Evolutionary conservation across 78 protist genomes (phyloP), one percentile per base, ranked within the genome.

Genomic region (Dictyostelium brefeldianum): DNA sequence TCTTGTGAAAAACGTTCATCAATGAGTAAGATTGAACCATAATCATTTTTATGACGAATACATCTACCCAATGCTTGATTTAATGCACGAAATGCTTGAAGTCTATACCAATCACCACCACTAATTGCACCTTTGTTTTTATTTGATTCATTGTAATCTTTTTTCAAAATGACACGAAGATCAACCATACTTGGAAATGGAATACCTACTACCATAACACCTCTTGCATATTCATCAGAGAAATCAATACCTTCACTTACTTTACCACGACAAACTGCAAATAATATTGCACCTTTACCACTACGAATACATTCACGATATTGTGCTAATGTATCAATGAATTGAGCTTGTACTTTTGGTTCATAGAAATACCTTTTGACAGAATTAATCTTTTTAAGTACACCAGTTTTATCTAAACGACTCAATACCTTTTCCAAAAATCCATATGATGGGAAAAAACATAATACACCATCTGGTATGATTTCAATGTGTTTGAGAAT

Each of bases 51-150:
- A 54, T 99, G 99, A 11, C 99, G 96, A 7, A 99, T 98, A 48
- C 98, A 98, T 29, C 99, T 81, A 22, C 99, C 99, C 41, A 98
- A 65, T 41, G 99, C 99, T 65, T 99, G 99, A 91, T 99, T 99
- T 54, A 98, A 94, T 18, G 99, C 99, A 4, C 99, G 94, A 67
- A 78, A 65, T 29, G 99, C 99, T 81, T 91, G 95, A 43, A 83
- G 14, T 5, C 46, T 64, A 51, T 87, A 87, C 93, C 93, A 87
- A 18, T 54, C 51, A 15, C 43, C 1, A 22, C 83, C 83, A 18
- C 14, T 9, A 36, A 78, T 78, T 14, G 29, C 54, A 22, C 65
- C 53, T 64, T 54, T 74, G 65, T 36, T 10, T 84, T 54, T 25
- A 14, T 46, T 77, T 3, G 47, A 10, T 3, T 81, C 89, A 56